phyloP scores from a whole-genome alignment of 2,329 filamentous ascomycete species.

The Ceratocystis alfenasii region DNA sequence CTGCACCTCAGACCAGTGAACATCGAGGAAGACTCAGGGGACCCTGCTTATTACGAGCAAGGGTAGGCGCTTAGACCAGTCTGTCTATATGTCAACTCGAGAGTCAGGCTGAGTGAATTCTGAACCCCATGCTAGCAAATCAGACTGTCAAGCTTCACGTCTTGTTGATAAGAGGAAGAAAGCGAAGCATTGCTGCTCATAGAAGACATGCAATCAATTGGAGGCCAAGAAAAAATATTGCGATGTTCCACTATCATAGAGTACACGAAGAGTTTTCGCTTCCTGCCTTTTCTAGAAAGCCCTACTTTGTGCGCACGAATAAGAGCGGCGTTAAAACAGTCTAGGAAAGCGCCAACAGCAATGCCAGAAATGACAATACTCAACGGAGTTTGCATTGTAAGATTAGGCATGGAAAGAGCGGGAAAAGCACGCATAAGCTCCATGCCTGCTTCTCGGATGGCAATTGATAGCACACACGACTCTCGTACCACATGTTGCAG shows the following conservation, averaged over 20 bases:
- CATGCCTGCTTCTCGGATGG: neutral
- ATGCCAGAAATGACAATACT: neutral
- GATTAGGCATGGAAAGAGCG: neutral
- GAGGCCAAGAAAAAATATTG: neutral
- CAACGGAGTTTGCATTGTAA: too few relatives aligned
- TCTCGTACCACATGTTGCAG: neutral
- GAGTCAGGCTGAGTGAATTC: neutral
- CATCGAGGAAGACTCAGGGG: neutral
- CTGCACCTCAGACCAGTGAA: neutral
- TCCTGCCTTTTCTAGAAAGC: neutral
- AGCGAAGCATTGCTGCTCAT: neutral
- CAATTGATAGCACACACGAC: neutral
- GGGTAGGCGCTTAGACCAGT: neutral
- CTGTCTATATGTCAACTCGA: neutral
- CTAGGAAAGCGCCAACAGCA: neutral
- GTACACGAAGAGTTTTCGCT: neutral
- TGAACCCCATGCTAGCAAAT: neutral
- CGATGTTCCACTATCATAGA: neutral
- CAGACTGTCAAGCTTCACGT: neutral
- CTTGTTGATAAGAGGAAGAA: neutral
- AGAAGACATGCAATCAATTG: neutral
- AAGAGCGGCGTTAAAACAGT: neutral
- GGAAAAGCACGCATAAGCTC: fast-evolving
- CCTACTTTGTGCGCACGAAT: neutral
- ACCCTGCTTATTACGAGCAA: neutral